Base-by-base conservation (phyloP, 192 early-diverging fungal genomes). In the Helicostylum pulchrum region DNA sequence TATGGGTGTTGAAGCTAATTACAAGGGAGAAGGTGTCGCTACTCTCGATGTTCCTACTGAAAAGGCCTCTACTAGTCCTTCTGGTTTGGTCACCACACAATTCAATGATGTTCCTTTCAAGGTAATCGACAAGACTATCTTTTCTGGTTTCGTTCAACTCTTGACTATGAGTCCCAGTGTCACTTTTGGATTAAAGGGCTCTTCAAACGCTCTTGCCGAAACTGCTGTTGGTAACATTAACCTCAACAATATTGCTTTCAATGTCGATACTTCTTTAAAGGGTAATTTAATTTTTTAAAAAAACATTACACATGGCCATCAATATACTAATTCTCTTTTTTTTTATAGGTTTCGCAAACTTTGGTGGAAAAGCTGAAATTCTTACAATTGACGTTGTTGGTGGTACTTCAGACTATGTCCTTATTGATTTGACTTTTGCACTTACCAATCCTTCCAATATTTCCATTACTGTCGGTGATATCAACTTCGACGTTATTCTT, bases 401-500 rank as follows among this genome's bases (percentile, higher is more conserved):
- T 57, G 63, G 71, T n/a, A 72, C 72, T 42, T 31, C 62, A 10
- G 55, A 83, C 17, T 73, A 78, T 64, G 74, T 81, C 57, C 67
- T 70, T 44, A 71, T 83, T 51, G 54, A 70, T 17, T 57, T 81
- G 43, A 51, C 46, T 19, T 76, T 77, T 26, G 53, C 66, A 7
- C 57, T 85, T n/a, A 73, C 68, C 61, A 81, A 84, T 61, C 79
- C 79, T 17, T 83, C 83, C 19, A 75, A 73, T 53, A 72, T 85
- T 39, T 74, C 74, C 58, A 85, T 85, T 59, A 54, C 68, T 45
- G 64, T 78, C 52, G 78, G 77, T 36, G 71, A 75, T 53, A 73
- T 81, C 30, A 50, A 62, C 32, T 81, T 83, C 42, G 53, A 71
- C 32, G 73, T 80, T 32, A 58, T 62, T 26, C 23, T 49, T 14